Percentiles rank a stretch among this genome's conserved stretches.
Evolutionary conservation across 441 rosid species (phyloP).

Genomic region (Raphanus hybrid): DNA sequence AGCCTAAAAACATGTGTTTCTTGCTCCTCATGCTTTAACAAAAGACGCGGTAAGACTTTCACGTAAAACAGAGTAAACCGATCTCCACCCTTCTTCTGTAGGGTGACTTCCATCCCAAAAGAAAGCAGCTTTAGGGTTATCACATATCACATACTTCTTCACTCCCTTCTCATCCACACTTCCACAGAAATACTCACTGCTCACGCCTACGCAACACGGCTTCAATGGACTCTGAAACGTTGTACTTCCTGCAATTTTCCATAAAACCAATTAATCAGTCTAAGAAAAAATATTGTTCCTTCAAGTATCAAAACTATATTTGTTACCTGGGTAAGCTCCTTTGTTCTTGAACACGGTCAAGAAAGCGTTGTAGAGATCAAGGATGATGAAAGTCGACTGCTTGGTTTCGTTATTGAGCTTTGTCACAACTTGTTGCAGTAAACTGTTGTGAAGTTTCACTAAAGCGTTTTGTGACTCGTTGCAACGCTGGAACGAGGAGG

Average conservation of each 20-base stretch:
- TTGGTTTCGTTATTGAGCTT: conserved; percentile 10
- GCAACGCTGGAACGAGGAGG: conserved; percentile 11
- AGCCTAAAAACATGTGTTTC: conserved; percentile 8
- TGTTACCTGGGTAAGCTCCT: background rate
- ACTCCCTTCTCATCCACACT: conserved; percentile 9
- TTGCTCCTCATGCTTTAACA: conserved; percentile 33
- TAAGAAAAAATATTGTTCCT: background rate
- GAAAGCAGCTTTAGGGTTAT: conserved; percentile 13
- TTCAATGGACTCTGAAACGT: background rate
- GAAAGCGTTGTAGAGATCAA: conserved; percentile 17
- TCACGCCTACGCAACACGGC: background rate
- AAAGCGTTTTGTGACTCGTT: background rate
- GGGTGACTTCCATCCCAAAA: conserved; percentile 33
- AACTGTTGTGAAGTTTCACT: background rate
- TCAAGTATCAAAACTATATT: background rate
- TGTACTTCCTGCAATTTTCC: background rate
- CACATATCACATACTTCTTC: conserved; percentile 12
- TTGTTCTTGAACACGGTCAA: conserved; percentile 16
- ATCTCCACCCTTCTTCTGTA: conserved; percentile 42
- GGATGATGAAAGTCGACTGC: background rate
- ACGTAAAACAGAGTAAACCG: conserved; percentile 44
- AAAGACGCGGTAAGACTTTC: conserved; percentile 38
- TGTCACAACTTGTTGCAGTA: conserved; percentile 1
- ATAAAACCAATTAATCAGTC: background rate
- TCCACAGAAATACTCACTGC: background rate